Base-by-base conservation (phyloP, 2,329 filamentous ascomycete genomes). In the Exophiala sp. region DNA sequence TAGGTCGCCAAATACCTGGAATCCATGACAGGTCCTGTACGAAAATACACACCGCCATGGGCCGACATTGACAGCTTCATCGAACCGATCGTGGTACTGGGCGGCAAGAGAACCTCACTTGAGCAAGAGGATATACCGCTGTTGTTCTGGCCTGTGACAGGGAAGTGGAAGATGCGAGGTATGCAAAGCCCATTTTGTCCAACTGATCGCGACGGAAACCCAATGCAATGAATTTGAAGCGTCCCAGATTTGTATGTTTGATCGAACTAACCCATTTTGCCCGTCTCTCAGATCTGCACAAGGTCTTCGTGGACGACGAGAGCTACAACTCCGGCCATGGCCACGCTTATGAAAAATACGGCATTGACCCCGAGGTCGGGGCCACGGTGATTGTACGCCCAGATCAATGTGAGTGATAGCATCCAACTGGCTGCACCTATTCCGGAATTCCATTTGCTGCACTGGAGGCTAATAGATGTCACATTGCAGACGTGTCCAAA, bases 281-380 rank as follows among this genome's bases (percentile, higher is more conserved):
- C 27, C 3, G 3, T 29, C n/a, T n/a, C n/a, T 2, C 38, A 80
- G 80, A 77, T 60, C 61, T 82, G 0, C 74, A 80, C 57, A 83
- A 83, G 53, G 71, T 77, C 1, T 83, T 75, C 59, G 68, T 74
- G 24, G 78, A 80, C 39, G 77, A 80, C 34, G 70, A 75, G 46
- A 75, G 72, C 58, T 77, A 79, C 59, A 74, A 77, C 49, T 69
- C 70, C 1, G 76, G 76, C 1, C 76, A 81, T 49, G 79, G 79
- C 0, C 70, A 78, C 38, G 76, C 75, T 1, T 83, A 83, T 56
- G 68, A 78, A 42, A 67, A 67, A 7, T 79, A 80, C 35, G 78
- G 78, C 0, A 66, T 83, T 10, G 69, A 75, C 47, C 63, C 70
- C 0, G 55, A 64, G 3, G 50, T 63, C 24, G 76, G 77, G 0